Conservation (phyloP, 108 stramenopile species). For the Asterionellopsis glacialis region DNA sequence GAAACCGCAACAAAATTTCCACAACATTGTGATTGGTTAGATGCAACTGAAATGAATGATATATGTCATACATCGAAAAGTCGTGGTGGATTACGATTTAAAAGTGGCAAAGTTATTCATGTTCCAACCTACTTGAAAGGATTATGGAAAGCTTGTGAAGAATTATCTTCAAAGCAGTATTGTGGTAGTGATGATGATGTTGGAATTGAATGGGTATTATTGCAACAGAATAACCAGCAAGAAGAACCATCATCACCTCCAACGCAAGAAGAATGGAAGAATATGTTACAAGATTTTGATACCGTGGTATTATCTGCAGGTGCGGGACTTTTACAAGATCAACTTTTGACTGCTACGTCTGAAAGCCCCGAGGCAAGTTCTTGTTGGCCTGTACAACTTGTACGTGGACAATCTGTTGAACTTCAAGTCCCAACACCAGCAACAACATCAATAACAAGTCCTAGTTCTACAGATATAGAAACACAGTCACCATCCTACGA, state of each 20-base stretch:
- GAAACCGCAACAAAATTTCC: slow-evolving; percentile 27
- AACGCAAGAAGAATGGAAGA: slow-evolving; percentile 6
- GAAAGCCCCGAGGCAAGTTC: background rate
- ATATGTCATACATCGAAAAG: slow-evolving; percentile 21
- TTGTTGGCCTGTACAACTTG: slow-evolving; percentile 54
- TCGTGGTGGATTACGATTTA: slow-evolving; percentile 56
- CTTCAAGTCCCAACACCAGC: slow-evolving; percentile 17
- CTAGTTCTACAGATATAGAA: background rate
- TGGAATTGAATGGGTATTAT: slow-evolving; percentile 11
- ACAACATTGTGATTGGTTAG: slow-evolving; percentile 52
- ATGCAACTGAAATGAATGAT: slow-evolving; percentile 22
- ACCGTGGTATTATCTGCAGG: slow-evolving; percentile 62
- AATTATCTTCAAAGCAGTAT: slow-evolving; percentile 10
- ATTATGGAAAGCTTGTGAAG: slow-evolving; percentile 48
- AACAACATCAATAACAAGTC: too few relatives aligned
- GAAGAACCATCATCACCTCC: slow-evolving; percentile 6
- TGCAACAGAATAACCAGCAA: background rate
- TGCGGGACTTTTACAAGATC: slow-evolving; percentile 48
- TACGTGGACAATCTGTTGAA: slow-evolving; percentile 83
- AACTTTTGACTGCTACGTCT: background rate
- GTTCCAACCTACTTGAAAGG: slow-evolving; percentile 68
- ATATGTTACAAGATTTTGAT: slow-evolving; percentile 34
- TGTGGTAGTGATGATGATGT: slow-evolving; percentile 2
- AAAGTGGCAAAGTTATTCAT: slow-evolving; percentile 73
- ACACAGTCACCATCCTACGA: slow-evolving; percentile 4